Percentiles rank a stretch among this genome's conserved stretches.
Conservation (phyloP, 768 basidiomycete species). For the Hirschioporus abietinus region DNA sequence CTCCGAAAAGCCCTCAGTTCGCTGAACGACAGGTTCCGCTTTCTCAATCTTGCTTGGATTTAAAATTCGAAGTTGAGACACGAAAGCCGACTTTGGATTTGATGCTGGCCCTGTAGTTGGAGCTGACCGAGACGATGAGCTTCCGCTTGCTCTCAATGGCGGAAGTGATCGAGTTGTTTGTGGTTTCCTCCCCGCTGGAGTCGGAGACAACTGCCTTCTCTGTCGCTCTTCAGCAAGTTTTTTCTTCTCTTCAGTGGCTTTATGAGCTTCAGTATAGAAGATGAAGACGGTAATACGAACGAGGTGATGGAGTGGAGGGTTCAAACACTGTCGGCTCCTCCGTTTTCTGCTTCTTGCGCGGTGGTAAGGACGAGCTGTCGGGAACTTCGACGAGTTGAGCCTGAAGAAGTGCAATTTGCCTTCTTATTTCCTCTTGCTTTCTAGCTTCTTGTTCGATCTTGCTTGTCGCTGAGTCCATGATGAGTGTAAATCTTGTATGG, state of each 20-base stretch:
- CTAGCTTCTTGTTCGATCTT: constrained; percentile 32
- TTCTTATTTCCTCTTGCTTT: constrained; percentile 44
- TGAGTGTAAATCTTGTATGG: not conserved
- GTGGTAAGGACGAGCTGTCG: constrained; percentile 15
- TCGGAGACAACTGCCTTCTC: not conserved
- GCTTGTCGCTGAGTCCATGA: constrained; percentile 53
- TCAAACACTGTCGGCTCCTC: constrained; percentile 35
- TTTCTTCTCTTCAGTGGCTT: not conserved
- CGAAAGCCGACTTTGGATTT: constrained; percentile 43
- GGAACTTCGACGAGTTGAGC: constrained; percentile 43
- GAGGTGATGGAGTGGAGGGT: constrained; percentile 64
- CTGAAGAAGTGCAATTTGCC: constrained; percentile 52
- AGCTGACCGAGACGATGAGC: constrained; percentile 8
- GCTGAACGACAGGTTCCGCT: constrained; percentile 5
- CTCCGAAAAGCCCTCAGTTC: constrained; percentile 8
- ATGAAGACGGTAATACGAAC: constrained; percentile 31
- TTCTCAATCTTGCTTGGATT: constrained; percentile 11
- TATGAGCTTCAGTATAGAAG: not conserved
- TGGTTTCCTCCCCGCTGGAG: not conserved
- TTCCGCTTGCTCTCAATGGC: not conserved
- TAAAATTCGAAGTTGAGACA: constrained; percentile 44
- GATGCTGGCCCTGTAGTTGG: constrained; percentile 24
- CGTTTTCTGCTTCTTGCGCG: constrained; percentile 46
- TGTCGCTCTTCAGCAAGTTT: not conserved
- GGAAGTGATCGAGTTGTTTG: not conserved